Evolutionary conservation across 1,284 basidiomycete genomes (phyloP), one percentile per base, ranked within the genome.

Genomic region (Austroboletus novae-zelandiae): DNA sequence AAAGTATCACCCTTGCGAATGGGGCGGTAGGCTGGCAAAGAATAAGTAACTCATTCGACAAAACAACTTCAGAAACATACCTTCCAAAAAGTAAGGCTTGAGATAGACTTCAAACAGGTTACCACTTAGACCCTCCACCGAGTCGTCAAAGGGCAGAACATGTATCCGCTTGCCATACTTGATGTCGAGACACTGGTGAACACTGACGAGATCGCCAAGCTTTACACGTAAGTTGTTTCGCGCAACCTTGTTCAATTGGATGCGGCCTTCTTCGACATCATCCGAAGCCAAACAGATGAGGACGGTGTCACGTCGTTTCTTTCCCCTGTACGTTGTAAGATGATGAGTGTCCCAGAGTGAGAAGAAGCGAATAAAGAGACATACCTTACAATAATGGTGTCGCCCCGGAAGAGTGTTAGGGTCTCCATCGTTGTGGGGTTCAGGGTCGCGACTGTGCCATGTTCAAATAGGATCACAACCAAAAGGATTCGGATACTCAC

Each of bases 21-120:
- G 25, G 95, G 94, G 35, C 94, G 87, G 74, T 97, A 97, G 9
- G 93, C 93, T 89, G 55, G 20, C 39, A 15, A 29, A 11, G 37
- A n/a, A 43, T 69, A 20, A 67, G 48, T 9, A 6, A 41, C 13
- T 7, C 15, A 30, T 18, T 30, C 10, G n/a, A 25, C 3, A 43
- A 41, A 18, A 47, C 40, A 4, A 10, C 40, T 42, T n/a, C 36
- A 41, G 31, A 57, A 46, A 50, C 70, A 43, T 58, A 88, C 87
- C 87, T 74, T 99, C 97, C n/a, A 99, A 83, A 88, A 99, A 99
- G 74, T 99, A 99, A 0, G 96, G 97, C 78, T 90, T 98, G 58
- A 99, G 85, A 75, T 96, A 99, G 43, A 99, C 95, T 66, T 99
- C 97, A 64, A 99, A 99, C 58, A 99, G 83, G 75, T 99, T 99